Evolutionary conservation across 768 basidiomycete genomes (phyloP), one percentile per base, ranked within the genome.

Genomic region (Boletus rubroflammeus): DNA sequence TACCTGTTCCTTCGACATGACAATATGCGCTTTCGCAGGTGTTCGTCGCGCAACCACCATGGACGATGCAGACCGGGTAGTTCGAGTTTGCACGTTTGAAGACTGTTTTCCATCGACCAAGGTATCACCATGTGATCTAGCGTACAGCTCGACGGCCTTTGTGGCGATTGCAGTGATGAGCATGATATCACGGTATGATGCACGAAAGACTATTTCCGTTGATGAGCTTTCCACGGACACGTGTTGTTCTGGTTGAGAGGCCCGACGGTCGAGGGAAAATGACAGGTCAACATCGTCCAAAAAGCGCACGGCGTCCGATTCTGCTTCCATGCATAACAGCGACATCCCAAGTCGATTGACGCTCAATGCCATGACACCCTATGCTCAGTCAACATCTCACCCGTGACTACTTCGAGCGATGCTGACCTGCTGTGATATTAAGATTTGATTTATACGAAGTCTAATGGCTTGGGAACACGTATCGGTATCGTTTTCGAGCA

Each of bases 171-270:
- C 75, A 43, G 80, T 85, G 59, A 98, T 98, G 59, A 98, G 80
- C 59, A 82, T 83, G 68, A 98, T 91, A 67, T 99, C 97, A 19
- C 92, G 83, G 64, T 94, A 93, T 0, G 96, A 98, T n/a, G 93
- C 93, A 25, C 97, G 82, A 69, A 99, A 87, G 50, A 98, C 81
- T 60, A 99, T 80, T 2, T 94, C 88, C 56, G 90, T 87, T 25
- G 84, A 74, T 17, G 79, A 76, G n/a, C 94, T 67, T 65, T 97
- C 94, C 54, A 98, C 86, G 63, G 78, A 92, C 10, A 88, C 87
- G 75, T 85, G 86, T 59, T 87, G 83, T 48, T 88, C 84, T 13
- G 72, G 77, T n/a, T 81, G 78, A 31, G 88, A 79, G 34, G 75
- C 72, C n/a, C 90, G 85, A 57, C 79, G 91, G 70, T 98, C 95